Conservation (phyloP, 805 yeast species). For the Saccharomycopsis lassenensis region DNA sequence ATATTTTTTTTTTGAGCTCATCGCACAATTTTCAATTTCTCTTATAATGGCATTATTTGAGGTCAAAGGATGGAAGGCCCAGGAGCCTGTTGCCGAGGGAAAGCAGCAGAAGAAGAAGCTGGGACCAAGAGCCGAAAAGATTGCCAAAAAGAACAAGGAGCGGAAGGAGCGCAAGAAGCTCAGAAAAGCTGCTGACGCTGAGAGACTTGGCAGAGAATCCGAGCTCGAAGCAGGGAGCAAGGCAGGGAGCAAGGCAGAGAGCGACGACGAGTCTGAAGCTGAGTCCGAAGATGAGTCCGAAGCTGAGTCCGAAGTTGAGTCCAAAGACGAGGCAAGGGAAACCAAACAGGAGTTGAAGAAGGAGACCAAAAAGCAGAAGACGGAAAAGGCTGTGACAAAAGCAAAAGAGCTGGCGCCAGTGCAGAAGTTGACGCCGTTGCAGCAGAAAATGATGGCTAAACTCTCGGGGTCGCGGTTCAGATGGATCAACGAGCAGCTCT, state of each 20-base stretch:
- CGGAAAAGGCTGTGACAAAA: slow-evolving; percentile 19
- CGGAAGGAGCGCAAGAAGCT: slow-evolving; percentile 12
- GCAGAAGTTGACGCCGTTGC: slow-evolving; percentile 70
- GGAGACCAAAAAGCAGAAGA: slow-evolving; percentile 12
- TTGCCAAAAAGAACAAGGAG: slow-evolving; percentile 13
- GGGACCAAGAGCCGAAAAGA: slow-evolving; percentile 11
- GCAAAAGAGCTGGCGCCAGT: slow-evolving; percentile 21
- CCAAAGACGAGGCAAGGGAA: slow-evolving; percentile 3
- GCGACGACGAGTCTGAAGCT: no score
- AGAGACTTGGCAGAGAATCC: no score
- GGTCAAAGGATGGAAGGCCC: slow-evolving; percentile 76
- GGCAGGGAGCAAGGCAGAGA: no score
- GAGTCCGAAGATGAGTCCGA: slow-evolving; percentile 4
- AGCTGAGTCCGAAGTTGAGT: slow-evolving; percentile 4
- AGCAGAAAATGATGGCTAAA: slow-evolving; percentile 91
- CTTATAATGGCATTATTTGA: slow-evolving; percentile 57
- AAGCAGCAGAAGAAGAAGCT: slow-evolving; percentile 20
- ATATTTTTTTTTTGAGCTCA: not conserved
- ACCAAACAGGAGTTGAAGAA: no score
- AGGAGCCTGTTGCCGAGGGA: slow-evolving; percentile 35
- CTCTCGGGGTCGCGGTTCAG: slow-evolving; percentile 91
- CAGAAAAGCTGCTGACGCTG: slow-evolving; percentile 52
- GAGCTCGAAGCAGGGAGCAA: no score
- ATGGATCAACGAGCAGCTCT: slow-evolving; percentile 97
- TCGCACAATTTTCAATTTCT: no score